These are phyloP conservation scores for Saccharomyces mikatae DNA, from an alignment of 805 yeast species.

Conservation along the genomic window DNA sequence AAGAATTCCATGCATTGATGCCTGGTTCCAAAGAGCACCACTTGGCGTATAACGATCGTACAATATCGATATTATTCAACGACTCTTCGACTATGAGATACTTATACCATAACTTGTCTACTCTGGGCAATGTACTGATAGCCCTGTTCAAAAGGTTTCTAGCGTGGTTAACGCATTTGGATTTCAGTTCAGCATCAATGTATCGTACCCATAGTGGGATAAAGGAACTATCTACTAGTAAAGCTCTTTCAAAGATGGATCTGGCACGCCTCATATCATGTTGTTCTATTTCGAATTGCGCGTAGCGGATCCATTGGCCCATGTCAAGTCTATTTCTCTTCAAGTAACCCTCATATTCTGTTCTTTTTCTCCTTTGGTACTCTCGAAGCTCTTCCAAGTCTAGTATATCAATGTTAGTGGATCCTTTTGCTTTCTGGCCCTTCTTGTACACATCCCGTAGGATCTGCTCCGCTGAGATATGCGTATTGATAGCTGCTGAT, in stretches of 20 bases:
- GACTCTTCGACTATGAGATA: constrained; percentile 80
- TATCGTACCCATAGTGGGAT: constrained; percentile 84
- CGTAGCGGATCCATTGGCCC: constrained; percentile 90
- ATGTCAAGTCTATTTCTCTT: constrained; percentile 73
- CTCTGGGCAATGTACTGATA: constrained; percentile 61
- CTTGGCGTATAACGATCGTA: constrained; percentile 57
- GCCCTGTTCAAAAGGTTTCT: constrained; percentile 77
- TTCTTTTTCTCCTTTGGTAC: constrained; percentile 65
- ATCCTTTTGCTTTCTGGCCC: constrained; percentile 24
- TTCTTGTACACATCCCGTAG: constrained; percentile 53
- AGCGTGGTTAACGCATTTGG: constrained; percentile 77
- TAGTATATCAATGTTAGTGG: constrained; percentile 38
- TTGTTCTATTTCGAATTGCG: constrained; percentile 76
- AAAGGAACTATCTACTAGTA: constrained; percentile 65
- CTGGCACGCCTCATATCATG: constrained; percentile 74
- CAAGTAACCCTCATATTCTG: constrained; percentile 80
- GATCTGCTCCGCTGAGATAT: constrained; percentile 58
- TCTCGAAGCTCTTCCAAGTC: constrained; percentile 79
- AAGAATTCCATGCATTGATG: constrained; percentile 64
- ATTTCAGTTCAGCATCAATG: constrained; percentile 65
- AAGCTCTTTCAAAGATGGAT: constrained; percentile 79
- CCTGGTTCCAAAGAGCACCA: constrained; percentile 80
- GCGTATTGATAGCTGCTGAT: constrained; percentile 18
- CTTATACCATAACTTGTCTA: constrained; percentile 79
- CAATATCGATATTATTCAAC: constrained; percentile 52